Evolutionary conservation across 345 rosid genomes (phyloP).

Genomic region (Citrus sp.): DNA sequence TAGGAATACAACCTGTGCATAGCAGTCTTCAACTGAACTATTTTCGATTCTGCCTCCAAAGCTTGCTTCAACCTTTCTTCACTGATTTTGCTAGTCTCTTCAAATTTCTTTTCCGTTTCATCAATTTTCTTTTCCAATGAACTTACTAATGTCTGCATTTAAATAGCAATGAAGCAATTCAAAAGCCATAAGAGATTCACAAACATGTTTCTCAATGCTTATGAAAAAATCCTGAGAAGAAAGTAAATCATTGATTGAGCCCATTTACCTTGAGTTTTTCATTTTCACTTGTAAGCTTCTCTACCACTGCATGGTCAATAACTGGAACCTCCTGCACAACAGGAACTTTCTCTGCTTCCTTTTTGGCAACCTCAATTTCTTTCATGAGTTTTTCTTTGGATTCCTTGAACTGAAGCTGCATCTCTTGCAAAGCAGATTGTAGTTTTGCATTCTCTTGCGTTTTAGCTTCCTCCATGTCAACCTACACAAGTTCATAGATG

Average conservation of each 20-base stretch:
- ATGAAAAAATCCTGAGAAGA: conserved; percentile 12
- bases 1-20: conserved; percentile 63
- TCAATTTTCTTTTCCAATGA: conserved; percentile 84
- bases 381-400: conserved; percentile 69
- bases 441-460: conserved; percentile 82
- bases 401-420: conserved; percentile 81
- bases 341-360: conserved; percentile 62
- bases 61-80: conserved; percentile 96
- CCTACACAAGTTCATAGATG: conserved; percentile 38
- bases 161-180: conserved; percentile 14
- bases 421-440: conserved; percentile 74
- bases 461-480: conserved; percentile 93
- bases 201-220: neutral
- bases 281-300: conserved; percentile 81
- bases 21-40: conserved; percentile 74
- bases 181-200: neutral
- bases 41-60: conserved; percentile 84
- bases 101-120: conserved; percentile 83
- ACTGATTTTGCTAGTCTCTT: conserved; percentile 70
- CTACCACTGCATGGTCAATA: conserved; percentile 66
- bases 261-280: conserved; percentile 80
- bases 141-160: conserved; percentile 65
- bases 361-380: conserved; percentile 75
- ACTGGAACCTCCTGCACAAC: conserved; percentile 86
- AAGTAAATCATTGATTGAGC: conserved; percentile 12